These are phyloP conservation scores for Dactylonectria macrodidyma DNA, from an alignment of 2,329 filamentous ascomycete species.

Conservation along the genomic window DNA sequence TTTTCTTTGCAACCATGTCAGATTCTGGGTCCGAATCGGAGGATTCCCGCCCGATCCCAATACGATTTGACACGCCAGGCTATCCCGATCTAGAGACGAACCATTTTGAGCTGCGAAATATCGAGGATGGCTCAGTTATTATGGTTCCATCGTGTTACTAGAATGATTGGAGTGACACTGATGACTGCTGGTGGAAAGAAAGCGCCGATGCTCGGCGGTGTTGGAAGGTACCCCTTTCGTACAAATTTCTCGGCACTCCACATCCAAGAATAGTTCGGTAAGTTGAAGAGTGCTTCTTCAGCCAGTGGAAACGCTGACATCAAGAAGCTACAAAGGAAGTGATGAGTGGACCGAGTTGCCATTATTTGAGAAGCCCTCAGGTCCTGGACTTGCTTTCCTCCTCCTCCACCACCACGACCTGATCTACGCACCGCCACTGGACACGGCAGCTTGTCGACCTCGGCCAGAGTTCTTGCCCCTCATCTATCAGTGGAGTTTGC, in stretches of 20 bases:
- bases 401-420: neutral
- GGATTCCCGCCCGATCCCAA: conserved; percentile 1
- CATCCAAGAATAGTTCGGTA: conserved; percentile 16
- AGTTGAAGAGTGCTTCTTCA: neutral
- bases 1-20: neutral
- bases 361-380: conserved; percentile 8
- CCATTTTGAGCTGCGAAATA: neutral
- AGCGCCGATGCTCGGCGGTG: too few relatives aligned
- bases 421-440: neutral
- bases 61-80: conserved; percentile 3
- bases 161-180: too few relatives aligned
- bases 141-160: too few relatives aligned
- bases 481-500: conserved; percentile 17
- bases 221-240: too few relatives aligned
- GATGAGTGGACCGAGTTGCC: conserved; percentile 19
- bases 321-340: conserved; percentile 6
- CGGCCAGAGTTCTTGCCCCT: neutral
- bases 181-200: too few relatives aligned
- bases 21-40: neutral
- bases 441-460: conserved; percentile 2
- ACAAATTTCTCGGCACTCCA: too few relatives aligned
- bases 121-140: neutral
- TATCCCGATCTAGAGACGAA: neutral
- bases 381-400: conserved; percentile 5
- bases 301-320: neutral